Evolutionary conservation across 495 filamentous ascomycete species (phyloP).

Genomic region (Cercophora scortea): DNA sequence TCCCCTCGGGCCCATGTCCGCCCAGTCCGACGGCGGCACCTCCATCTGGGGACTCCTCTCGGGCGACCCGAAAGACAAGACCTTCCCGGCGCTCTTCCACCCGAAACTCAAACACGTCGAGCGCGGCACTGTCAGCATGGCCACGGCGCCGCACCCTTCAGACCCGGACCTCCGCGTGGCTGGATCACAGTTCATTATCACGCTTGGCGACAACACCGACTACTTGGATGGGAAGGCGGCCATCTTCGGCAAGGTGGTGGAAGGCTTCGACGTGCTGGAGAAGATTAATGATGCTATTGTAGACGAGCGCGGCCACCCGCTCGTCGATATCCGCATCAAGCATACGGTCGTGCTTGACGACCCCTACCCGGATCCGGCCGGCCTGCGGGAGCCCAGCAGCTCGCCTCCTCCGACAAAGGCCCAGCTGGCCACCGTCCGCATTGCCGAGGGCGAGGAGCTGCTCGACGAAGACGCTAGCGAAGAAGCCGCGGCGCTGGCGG

Average conservation of each 20-base stretch:
- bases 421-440: conserved; percentile 83
- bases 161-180: conserved; percentile 77
- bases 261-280: conserved; percentile 86
- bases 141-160: conserved; percentile 64
- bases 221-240: conserved; percentile 84
- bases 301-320: conserved; percentile 72
- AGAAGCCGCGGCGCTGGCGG: conserved; percentile 68
- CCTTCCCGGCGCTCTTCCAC: conserved; percentile 76
- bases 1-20: conserved; percentile 74
- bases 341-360: conserved; percentile 88
- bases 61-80: conserved; percentile 57
- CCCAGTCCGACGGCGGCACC: conserved; percentile 79
- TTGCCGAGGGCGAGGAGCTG: conserved; percentile 79
- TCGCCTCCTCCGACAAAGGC: conserved; percentile 78
- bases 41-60: conserved; percentile 84
- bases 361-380: conserved; percentile 71
- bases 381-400: conserved; percentile 63
- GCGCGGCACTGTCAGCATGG: conserved; percentile 90
- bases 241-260: conserved; percentile 91
- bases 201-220: conserved; percentile 77
- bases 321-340: conserved; percentile 86
- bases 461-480: conserved; percentile 55
- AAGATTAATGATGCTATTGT: conserved; percentile 87
- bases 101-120: conserved; percentile 79
- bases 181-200: conserved; percentile 86